A percentile compares a stretch with the other conserved stretches of the same genome.
phyloP scores from a whole-genome alignment of 139 green algal species.

The Chlorella sorokiniana region DNA sequence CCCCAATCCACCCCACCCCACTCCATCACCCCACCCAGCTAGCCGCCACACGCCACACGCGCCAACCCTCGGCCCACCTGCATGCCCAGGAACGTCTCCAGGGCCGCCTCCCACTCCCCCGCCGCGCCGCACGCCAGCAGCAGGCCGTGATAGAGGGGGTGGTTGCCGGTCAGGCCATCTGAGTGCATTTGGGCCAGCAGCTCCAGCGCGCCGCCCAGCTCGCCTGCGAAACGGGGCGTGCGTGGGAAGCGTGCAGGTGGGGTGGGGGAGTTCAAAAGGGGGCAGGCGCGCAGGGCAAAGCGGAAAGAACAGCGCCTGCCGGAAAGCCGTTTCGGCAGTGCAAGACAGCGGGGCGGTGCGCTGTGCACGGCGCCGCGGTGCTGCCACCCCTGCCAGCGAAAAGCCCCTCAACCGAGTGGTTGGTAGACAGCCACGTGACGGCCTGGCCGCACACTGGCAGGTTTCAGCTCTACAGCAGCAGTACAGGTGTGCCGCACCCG shows the following conservation, averaged over 20 bases:
- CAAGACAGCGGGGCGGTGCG: no score
- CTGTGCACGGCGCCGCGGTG: no score
- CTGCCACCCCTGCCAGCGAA: no score
- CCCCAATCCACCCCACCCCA: no score
- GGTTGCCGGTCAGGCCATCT: slow-evolving; percentile 1
- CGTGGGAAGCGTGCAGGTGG: not conserved
- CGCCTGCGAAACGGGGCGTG: not conserved
- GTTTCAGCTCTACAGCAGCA: not conserved
- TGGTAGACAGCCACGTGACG: no score
- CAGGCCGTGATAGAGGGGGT: slow-evolving; percentile 25
- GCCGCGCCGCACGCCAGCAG: not conserved
- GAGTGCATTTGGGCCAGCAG: slow-evolving; percentile 20
- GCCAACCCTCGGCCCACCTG: slow-evolving; percentile 41
- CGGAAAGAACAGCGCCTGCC: no score
- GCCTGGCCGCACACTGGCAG: no score
- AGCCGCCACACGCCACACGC: not conserved
- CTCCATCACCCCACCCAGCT: not conserved
- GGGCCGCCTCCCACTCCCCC: slow-evolving; percentile 32
- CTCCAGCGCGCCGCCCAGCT: not conserved
- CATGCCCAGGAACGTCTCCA: slow-evolving; percentile 61
- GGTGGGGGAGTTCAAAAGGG: not conserved
- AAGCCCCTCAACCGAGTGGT: no score
- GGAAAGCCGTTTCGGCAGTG: no score
- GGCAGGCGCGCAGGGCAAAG: no score
- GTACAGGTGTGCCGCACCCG: not conserved